Evolutionary conservation across 2,329 filamentous ascomycete genomes (phyloP), one percentile per base, ranked within the genome.

Genomic region (Botryotinia narcissicola): DNA sequence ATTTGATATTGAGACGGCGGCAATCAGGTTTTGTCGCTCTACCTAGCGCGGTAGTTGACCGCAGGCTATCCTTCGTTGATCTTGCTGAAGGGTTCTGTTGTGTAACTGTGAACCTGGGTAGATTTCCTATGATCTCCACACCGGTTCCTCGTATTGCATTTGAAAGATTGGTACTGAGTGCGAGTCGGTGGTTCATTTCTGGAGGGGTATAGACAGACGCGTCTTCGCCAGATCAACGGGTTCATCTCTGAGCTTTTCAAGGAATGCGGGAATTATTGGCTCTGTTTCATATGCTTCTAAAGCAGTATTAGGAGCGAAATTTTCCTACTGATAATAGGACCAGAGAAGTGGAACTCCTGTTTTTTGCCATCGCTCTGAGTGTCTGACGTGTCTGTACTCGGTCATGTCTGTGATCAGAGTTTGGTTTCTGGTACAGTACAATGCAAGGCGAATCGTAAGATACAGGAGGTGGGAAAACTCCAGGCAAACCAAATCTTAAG

Each of bases 321-420:
- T 40, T 22, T 35, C 18, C 32, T 51, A 66, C 51, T 66, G 32
- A 51, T 66, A 51, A 66, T 67, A 67, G 44, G 44, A 67, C 9
- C 32, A 51, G 22, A 51, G 32, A 67, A 67, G 63, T 67, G 63
- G 63, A 51, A 67, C 14, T 67, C 32, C 40, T n/a, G 37, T 29
- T 67, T 51, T 51, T 40, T 32, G 46, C 44, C 32, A 51, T 51
- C 25, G 20, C 32, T 42, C n/a, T 60, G 57, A 60, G 57, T 60
- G n/a, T 57, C 57, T 67, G 63, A 67, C 63, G 63, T 67, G 63
- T 67, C 63, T 37, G 25, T 51, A 51, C 32, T 67, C 46, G 44
- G 44, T 67, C 63, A 9, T 42, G 44, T 48, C 63, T n/a, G 63
- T 37, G 22, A 54, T 51, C 64, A 67, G 32, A 40, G 64, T 67